A percentile compares a stretch with the other conserved stretches of the same genome.
Conservation (phyloP, 805 yeast species). For the Hanseniaspora jakobsenii region DNA sequence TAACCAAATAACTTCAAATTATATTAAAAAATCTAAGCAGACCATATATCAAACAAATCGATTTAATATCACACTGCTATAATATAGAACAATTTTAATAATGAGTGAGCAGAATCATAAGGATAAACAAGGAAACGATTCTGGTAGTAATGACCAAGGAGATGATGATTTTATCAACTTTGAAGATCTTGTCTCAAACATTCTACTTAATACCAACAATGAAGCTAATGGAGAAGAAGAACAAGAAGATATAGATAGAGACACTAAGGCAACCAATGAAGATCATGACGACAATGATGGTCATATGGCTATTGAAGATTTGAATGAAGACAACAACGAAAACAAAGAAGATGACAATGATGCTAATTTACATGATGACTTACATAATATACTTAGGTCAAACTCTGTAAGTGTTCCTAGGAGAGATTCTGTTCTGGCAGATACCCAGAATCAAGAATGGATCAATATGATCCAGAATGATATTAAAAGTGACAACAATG, state of each 20-base stretch:
- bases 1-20: too few species aligned
- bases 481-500: not conserved
- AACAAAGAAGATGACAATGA: not conserved
- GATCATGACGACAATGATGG: not conserved
- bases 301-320: not conserved
- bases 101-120: slow-evolving; percentile 17
- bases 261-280: not conserved
- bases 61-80: not conserved
- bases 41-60: not conserved
- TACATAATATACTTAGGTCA: not conserved
- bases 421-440: slow-evolving; percentile 4
- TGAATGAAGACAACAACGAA: not conserved
- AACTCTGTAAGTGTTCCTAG: not conserved
- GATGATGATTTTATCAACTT: slow-evolving; percentile 22
- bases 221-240: slow-evolving; percentile 4
- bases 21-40: too few species aligned
- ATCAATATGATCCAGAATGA: not conserved
- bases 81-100: not conserved
- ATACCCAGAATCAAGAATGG: slow-evolving; percentile 3
- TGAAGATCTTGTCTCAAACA: slow-evolving; percentile 24
- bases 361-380: not conserved
- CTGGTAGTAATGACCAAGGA: not conserved
- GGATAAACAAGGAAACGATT: slow-evolving; percentile 4
- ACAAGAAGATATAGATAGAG: slow-evolving; percentile 1
- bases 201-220: slow-evolving; percentile 13